A percentile compares a stretch with the other conserved stretches of the same genome.
Conservation (phyloP, 805 yeast genomes). For the Metschnikowia santaceciliae region DNA sequence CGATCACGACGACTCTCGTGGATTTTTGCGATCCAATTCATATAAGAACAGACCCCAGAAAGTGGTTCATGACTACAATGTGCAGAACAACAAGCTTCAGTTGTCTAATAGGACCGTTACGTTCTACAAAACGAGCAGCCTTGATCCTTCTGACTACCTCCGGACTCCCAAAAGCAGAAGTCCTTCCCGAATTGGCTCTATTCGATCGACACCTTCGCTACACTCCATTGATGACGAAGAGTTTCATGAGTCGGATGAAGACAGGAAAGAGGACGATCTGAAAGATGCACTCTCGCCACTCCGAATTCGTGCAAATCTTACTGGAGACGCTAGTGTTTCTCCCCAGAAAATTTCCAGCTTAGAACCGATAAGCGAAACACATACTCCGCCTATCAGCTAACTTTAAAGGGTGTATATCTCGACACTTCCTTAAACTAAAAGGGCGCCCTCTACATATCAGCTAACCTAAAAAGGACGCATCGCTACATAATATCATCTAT, state of each 20-base stretch:
- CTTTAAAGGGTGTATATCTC: background rate
- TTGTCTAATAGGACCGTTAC: slow-evolving; percentile 40
- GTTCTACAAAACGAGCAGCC: slow-evolving; percentile 30
- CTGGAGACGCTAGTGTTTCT: background rate
- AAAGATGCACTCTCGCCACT: background rate
- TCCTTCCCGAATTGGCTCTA: slow-evolving; percentile 28
- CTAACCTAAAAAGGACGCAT: background rate
- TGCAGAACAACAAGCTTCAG: slow-evolving; percentile 32
- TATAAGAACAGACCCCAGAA: slow-evolving; percentile 36
- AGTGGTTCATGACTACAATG: slow-evolving; percentile 21
- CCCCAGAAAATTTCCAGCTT: slow-evolving; percentile 10
- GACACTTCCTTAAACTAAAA: too few relatives aligned
- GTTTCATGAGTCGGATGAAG: slow-evolving; percentile 17
- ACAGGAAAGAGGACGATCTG: slow-evolving; percentile 9
- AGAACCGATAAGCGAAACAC: slow-evolving; percentile 23
- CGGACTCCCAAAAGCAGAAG: slow-evolving; percentile 15
- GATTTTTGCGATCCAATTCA: slow-evolving; percentile 34
- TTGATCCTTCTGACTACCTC: slow-evolving; percentile 10
- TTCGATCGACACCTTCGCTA: slow-evolving; percentile 27
- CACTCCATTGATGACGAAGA: slow-evolving; percentile 24
- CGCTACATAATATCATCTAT: background rate
- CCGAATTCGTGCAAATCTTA: background rate
- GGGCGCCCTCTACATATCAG: slow-evolving; percentile 11
- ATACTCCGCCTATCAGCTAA: slow-evolving; percentile 10
- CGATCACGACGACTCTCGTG: background rate